Percentiles rank a stretch among this genome's conserved stretches.
These are phyloP conservation scores for Arbutus unedo DNA, from an alignment of 148 eudicot genomes.

Conservation along the genomic window DNA sequence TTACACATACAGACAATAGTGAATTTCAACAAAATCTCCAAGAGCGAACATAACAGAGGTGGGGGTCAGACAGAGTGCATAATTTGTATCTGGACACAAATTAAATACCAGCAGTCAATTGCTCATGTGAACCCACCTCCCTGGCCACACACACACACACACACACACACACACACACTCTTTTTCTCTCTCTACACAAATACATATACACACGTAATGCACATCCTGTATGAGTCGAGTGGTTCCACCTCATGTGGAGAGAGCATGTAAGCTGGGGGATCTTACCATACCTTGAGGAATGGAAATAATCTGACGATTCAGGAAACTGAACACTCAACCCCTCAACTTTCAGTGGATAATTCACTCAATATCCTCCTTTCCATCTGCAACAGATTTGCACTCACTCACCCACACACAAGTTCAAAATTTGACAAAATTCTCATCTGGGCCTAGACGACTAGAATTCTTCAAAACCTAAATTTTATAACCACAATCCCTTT, in stretches of 20 bases:
- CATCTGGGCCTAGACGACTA: neutral
- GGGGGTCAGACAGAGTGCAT: neutral
- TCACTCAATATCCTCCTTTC: neutral
- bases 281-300: constrained; percentile 4
- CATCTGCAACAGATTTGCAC: neutral
- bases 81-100: neutral
- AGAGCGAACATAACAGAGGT: neutral
- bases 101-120: neutral
- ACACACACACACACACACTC: neutral
- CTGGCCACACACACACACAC: neutral
- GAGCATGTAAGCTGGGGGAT: constrained; percentile 4
- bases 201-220: too few species aligned
- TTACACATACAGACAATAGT: too few species aligned
- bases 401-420: neutral
- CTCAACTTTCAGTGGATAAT: neutral
- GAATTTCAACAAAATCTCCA: neutral
- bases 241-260: neutral
- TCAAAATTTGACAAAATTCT: neutral
- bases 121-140: constrained; percentile 12
- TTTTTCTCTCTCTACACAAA: neutral
- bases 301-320: constrained; percentile 9
- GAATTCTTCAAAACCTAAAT: neutral
- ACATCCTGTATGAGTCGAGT: neutral
- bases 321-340: neutral
- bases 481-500: too few species aligned